A percentile compares a stretch with the other conserved stretches of the same genome.
Evolutionary conservation across 805 yeast species (phyloP).

Genomic region (Candida maris): DNA sequence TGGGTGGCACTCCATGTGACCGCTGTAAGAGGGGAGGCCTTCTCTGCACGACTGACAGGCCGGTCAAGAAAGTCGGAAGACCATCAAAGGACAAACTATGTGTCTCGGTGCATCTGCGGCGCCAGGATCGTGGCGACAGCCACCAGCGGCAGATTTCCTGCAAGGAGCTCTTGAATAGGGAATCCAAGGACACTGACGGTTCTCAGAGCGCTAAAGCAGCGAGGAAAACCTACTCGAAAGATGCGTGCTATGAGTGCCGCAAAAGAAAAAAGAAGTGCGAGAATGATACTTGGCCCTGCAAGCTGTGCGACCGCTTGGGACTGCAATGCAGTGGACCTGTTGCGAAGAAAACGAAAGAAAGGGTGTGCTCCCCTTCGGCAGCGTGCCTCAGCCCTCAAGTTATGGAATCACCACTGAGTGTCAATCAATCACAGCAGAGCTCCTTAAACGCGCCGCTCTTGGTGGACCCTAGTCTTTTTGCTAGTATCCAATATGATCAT

Average conservation of each 20-base stretch:
- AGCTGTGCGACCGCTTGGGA: slow-evolving; percentile 14
- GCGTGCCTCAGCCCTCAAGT: background rate
- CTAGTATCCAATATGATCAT: background rate
- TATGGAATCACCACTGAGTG: background rate
- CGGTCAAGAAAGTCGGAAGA: slow-evolving; percentile 22
- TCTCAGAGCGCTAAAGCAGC: slow-evolving; percentile 2
- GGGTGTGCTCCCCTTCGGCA: slow-evolving; percentile 1
- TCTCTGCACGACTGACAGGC: slow-evolving; percentile 17
- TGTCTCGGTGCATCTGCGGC: background rate
- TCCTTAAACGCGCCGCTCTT: background rate
- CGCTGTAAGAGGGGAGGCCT: slow-evolving; percentile 13
- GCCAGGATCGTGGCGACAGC: background rate
- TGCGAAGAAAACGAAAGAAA: background rate
- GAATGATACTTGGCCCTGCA: slow-evolving; percentile 25
- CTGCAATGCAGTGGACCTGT: slow-evolving; percentile 12
- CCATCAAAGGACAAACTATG: slow-evolving; percentile 10
- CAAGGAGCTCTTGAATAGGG: background rate
- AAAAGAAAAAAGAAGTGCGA: slow-evolving; percentile 27
- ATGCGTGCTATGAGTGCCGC: slow-evolving; percentile 23
- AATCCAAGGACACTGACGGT: background rate
- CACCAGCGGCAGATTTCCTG: background rate
- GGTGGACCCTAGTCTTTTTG: slow-evolving; percentile 2
- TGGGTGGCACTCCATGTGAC: slow-evolving; percentile 22
- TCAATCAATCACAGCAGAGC: background rate
- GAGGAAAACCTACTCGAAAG: slow-evolving; percentile 13